phyloP scores from a whole-genome alignment of 306 rosid genomes.

The Crotalaria pallida region DNA sequence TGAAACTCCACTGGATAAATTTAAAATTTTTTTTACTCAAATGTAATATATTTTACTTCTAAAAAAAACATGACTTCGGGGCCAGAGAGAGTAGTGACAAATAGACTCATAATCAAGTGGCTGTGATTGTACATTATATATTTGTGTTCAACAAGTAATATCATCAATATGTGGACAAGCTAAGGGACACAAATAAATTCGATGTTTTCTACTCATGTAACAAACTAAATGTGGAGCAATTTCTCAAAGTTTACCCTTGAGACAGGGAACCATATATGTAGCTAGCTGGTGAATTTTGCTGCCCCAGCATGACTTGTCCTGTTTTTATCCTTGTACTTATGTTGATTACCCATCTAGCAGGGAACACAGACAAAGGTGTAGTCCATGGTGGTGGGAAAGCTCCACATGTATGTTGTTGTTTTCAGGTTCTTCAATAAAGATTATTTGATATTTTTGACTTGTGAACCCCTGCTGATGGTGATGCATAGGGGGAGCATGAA shows the following conservation, averaged over 20 bases:
- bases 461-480: neutral
- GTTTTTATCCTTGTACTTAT: neutral
- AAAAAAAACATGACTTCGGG: too few relatives aligned
- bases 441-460: conserved; percentile 7
- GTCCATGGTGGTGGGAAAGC: neutral
- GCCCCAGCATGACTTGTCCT: neutral
- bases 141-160: too few relatives aligned
- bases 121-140: too few relatives aligned
- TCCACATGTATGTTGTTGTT: conserved; percentile 6
- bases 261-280: neutral
- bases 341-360: conserved; percentile 4
- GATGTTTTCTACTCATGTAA: too few relatives aligned
- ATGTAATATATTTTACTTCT: neutral
- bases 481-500: conserved; percentile 3
- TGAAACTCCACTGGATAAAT: neutral
- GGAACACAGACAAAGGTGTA: conserved; percentile 3
- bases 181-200: too few relatives aligned
- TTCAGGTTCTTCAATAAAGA: neutral
- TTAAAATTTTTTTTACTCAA: neutral
- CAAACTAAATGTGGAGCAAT: neutral
- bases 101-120: too few relatives aligned
- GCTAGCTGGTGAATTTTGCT: conserved; percentile 13
- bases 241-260: neutral
- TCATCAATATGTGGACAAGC: neutral
- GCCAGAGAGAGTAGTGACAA: too few relatives aligned